Percentiles rank a stretch among this genome's conserved stretches.
phyloP scores from a whole-genome alignment of 2,329 filamentous ascomycete genomes.

The Neopestalotiopsis rosae region DNA sequence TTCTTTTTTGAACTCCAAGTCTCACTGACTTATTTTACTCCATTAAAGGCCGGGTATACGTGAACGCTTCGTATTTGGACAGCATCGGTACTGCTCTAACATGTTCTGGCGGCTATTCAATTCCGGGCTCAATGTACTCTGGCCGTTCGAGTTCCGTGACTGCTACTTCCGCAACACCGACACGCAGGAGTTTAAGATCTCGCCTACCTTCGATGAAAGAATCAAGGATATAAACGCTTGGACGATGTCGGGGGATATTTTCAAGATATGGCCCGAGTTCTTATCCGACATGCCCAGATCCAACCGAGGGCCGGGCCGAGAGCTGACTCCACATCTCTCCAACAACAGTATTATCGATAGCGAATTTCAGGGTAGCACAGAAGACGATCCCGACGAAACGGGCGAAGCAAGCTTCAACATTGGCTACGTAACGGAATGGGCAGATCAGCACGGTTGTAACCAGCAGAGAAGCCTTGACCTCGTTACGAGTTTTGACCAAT shows the following conservation, averaged over 20 bases:
- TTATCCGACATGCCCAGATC: neutral
- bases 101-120: neutral
- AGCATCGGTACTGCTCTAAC: neutral
- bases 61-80: neutral
- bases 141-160: constrained; percentile 2
- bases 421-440: neutral
- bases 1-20: neutral
- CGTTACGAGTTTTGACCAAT: neutral
- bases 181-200: neutral
- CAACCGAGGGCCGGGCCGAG: neutral
- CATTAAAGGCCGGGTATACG: neutral
- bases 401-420: neutral
- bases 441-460: neutral
- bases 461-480: neutral
- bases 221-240: constrained; percentile 6
- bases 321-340: neutral
- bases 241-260: neutral
- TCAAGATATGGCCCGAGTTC: constrained; percentile 1
- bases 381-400: neutral
- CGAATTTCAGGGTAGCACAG: neutral
- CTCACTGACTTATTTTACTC: neutral
- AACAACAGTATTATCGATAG: neutral
- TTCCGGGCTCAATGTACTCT: neutral
- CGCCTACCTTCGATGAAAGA: neutral
- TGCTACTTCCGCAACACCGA: neutral